These are phyloP conservation scores for Beta vulgaris DNA, from an alignment of 148 eudicot species.

Conservation along the genomic window DNA sequence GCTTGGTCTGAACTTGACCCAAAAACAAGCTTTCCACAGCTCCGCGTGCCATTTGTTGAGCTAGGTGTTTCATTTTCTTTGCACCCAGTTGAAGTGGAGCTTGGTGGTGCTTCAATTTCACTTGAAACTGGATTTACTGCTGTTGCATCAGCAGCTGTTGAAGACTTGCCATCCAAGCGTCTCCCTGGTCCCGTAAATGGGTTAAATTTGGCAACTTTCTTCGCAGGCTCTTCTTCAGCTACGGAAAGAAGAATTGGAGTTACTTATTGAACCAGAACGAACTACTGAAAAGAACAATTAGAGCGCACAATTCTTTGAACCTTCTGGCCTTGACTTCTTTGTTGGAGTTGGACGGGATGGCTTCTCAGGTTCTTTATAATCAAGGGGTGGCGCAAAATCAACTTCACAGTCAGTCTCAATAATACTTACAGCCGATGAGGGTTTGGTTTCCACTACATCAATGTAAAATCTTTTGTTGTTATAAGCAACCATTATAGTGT, in stretches of 20 bases:
- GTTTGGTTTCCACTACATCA: constrained; percentile 35
- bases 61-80: constrained; percentile 28
- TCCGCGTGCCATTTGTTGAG: constrained; percentile 11
- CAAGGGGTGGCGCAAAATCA: constrained; percentile 41
- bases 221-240: constrained; percentile 32
- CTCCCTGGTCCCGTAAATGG: constrained; percentile 35
- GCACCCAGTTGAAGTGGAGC: constrained; percentile 18
- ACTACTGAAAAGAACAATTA: neutral
- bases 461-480: constrained; percentile 34
- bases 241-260: constrained; percentile 2
- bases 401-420: constrained; percentile 44
- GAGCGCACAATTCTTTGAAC: neutral
- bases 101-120: constrained; percentile 16
- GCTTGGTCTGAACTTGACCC: constrained; percentile 27
- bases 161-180: constrained; percentile 38
- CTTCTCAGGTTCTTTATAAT: constrained; percentile 36
- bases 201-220: constrained; percentile 29
- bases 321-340: constrained; percentile 31
- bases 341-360: constrained; percentile 21
- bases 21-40: constrained; percentile 33
- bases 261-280: neutral
- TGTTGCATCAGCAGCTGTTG: constrained; percentile 21
- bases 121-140: constrained; percentile 8
- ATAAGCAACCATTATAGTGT: constrained; percentile 39
- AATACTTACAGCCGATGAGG: constrained; percentile 37